phyloP scores from a whole-genome alignment of 2,329 filamentous ascomycete species.

The Acarospora socialis region DNA sequence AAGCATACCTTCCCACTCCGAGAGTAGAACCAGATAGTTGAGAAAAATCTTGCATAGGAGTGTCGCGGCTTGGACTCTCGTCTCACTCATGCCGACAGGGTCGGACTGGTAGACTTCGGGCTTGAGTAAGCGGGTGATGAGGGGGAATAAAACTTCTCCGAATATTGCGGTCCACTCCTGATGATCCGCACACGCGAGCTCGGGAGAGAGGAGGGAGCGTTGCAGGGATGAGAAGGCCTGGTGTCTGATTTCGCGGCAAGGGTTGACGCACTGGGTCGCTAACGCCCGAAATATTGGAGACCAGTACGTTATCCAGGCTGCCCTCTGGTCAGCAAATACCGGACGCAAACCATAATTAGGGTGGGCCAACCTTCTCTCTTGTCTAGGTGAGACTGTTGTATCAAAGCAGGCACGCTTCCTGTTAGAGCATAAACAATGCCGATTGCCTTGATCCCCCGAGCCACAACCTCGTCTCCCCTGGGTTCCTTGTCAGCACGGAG shows the following conservation, averaged over 20 bases:
- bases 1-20: constrained; percentile 75
- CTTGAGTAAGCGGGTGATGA: constrained; percentile 76
- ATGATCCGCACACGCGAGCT: constrained; percentile 69
- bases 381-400: constrained; percentile 86
- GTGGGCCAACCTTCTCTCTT: constrained; percentile 53
- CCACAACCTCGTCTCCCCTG: constrained; percentile 58
- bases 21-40: constrained; percentile 75
- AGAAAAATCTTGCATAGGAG: constrained; percentile 90
- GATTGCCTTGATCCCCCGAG: constrained; percentile 67
- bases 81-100: constrained; percentile 87
- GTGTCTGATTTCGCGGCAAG: constrained; percentile 82
- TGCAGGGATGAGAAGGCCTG: constrained; percentile 78
- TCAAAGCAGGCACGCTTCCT: constrained; percentile 65
- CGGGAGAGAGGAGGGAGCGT: constrained; percentile 68
- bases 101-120: constrained; percentile 91
- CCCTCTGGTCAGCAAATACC: too few relatives aligned
- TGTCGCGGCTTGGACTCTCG: constrained; percentile 78
- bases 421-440: constrained; percentile 72
- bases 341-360: constrained; percentile 18
- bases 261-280: constrained; percentile 82
- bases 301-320: constrained; percentile 97
- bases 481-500: too few relatives aligned
- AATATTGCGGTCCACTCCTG: constrained; percentile 94
- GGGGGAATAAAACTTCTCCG: constrained; percentile 78
- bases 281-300: constrained; percentile 83